phyloP scores from a whole-genome alignment of 2,329 filamentous ascomycete species.

The Anthostomella pinea region DNA sequence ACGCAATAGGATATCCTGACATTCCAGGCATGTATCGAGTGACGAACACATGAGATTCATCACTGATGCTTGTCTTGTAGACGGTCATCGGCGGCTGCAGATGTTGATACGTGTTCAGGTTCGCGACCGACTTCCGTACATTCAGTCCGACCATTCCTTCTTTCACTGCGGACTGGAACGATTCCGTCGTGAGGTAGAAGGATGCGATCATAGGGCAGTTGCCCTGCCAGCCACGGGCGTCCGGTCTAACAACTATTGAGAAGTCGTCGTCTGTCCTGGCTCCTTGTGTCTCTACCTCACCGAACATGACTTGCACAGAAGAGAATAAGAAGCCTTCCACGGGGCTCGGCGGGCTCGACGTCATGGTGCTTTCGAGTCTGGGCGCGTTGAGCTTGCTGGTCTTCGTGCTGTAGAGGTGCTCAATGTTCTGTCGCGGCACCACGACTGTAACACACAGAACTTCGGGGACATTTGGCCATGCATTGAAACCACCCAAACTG shows the following conservation, averaged over 20 bases:
- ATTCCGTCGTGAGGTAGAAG: slow-evolving; percentile 38
- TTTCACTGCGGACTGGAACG: slow-evolving; percentile 34
- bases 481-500: slow-evolving; percentile 28
- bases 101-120: slow-evolving; percentile 21
- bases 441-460: slow-evolving; percentile 19
- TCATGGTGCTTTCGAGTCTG: slow-evolving; percentile 13
- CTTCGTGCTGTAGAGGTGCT: slow-evolving; percentile 8
- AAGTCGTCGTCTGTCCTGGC: slow-evolving; percentile 30
- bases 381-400: slow-evolving; percentile 8
- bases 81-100: slow-evolving; percentile 30
- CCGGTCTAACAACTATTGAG: slow-evolving; percentile 32
- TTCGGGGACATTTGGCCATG: slow-evolving; percentile 37
- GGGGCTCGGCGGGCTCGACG: slow-evolving; percentile 1
- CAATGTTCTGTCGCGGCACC: slow-evolving; percentile 16
- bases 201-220: slow-evolving; percentile 38
- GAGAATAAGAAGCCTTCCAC: slow-evolving; percentile 30
- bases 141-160: slow-evolving; percentile 32
- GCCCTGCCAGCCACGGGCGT: slow-evolving; percentile 37
- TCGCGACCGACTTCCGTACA: slow-evolving; percentile 27
- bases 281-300: slow-evolving; percentile 29
- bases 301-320: slow-evolving; percentile 42
- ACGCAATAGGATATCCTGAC: slow-evolving; percentile 10
- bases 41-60: slow-evolving; percentile 35
- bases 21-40: slow-evolving; percentile 35
- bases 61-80: slow-evolving; percentile 34